phyloP scores from a whole-genome alignment of 1,284 basidiomycete genomes.

The Melampsora occidentalis region DNA sequence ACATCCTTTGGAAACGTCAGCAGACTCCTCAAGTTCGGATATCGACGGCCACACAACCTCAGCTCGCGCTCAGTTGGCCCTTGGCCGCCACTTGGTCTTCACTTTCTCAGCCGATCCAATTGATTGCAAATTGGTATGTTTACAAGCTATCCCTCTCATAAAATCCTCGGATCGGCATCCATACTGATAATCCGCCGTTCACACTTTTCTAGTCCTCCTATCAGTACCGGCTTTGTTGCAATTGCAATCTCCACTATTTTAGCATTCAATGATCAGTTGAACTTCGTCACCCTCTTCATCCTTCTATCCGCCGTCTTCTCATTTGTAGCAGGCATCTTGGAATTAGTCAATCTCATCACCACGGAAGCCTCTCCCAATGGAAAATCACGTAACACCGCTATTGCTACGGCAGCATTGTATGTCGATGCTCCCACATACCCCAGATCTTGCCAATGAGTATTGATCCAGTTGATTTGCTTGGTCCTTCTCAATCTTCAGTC shows the following conservation, averaged over 20 bases:
- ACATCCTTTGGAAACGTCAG: neutral
- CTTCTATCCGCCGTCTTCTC: neutral
- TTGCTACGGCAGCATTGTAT: constrained; percentile 1
- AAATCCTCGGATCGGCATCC: no score
- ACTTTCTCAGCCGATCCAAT: neutral
- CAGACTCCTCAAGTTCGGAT: neutral
- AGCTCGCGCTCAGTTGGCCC: neutral
- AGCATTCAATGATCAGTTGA: constrained; percentile 1
- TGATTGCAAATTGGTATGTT: neutral
- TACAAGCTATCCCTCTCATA: neutral
- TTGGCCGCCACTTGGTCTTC: neutral
- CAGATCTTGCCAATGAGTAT: no score
- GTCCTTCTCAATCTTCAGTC: neutral
- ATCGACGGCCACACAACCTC: neutral
- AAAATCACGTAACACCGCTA: neutral
- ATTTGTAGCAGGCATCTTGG: neutral
- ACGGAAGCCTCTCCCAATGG: constrained; percentile 4
- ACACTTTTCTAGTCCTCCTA: neutral
- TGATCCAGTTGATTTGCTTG: no score
- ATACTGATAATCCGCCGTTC: no score
- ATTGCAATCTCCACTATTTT: neutral
- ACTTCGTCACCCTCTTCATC: neutral
- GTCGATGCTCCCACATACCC: neutral
- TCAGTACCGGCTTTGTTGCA: neutral
- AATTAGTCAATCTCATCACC: neutral